Evolutionary conservation across 108 stramenopile species (phyloP).

Genomic region (Cyclotella cryptica): DNA sequence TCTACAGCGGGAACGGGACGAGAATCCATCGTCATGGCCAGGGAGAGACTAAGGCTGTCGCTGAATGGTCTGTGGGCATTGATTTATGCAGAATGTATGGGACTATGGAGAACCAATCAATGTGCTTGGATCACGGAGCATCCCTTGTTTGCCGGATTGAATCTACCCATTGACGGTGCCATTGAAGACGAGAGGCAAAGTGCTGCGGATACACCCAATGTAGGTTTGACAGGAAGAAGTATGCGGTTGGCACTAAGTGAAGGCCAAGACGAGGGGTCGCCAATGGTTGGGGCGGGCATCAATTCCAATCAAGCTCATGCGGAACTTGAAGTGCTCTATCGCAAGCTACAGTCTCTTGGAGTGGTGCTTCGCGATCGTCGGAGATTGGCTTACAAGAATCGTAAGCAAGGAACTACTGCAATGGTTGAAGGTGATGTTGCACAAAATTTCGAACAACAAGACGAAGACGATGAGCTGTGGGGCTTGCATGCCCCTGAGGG

Average conservation of each 20-base stretch:
- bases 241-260: background rate
- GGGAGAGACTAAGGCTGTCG: constrained; percentile 15
- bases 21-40: background rate
- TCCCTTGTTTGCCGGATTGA: constrained; percentile 56
- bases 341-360: constrained; percentile 21
- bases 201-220: background rate
- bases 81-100: constrained; percentile 64
- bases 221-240: background rate
- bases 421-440: background rate
- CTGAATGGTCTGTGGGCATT: constrained; percentile 57
- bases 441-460: background rate
- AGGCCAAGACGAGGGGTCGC: background rate
- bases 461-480: constrained; percentile 32
- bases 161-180: background rate
- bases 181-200: background rate
- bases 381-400: constrained; percentile 24
- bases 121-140: constrained; percentile 51
- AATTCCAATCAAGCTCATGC: constrained; percentile 11
- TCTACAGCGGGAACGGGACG: background rate
- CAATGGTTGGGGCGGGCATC: constrained; percentile 21
- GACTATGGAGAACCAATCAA: constrained; percentile 61
- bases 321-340: constrained; percentile 31
- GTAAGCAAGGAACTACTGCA: background rate
- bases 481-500: constrained; percentile 50
- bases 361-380: constrained; percentile 36